Conservation (phyloP, 106 monocot species). For the Dioscorea zingiberensis region DNA sequence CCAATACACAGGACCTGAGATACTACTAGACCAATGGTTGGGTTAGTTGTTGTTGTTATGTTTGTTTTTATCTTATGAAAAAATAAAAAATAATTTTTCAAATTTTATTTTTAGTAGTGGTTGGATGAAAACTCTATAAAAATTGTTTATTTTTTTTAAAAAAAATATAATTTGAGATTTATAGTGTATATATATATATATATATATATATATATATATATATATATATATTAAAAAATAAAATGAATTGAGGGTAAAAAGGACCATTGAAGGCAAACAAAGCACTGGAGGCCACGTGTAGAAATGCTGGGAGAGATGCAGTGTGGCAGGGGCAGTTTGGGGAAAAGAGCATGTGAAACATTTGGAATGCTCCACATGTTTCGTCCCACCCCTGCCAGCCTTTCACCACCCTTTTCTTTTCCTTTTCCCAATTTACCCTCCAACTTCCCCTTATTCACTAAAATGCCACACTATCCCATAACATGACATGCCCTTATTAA, state of each 20-base stretch:
- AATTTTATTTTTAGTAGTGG: no score
- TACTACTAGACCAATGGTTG: no score
- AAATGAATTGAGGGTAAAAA: neutral
- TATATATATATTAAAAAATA: no score
- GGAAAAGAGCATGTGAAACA: conserved; percentile 14
- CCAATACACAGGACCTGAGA: no score
- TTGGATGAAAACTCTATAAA: no score
- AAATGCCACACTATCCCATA: neutral
- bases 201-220: no score
- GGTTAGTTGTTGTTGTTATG: no score
- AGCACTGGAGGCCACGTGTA: neutral
- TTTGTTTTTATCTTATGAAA: no score
- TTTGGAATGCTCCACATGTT: conserved; percentile 13
- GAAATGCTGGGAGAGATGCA: neutral
- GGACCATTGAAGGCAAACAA: neutral
- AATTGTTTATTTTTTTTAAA: neutral
- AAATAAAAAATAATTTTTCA: no score
- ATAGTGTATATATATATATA: no score
- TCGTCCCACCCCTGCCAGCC: conserved; percentile 6
- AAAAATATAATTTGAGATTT: neutral
- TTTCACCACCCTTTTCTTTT: neutral
- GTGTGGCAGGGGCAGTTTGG: conserved; percentile 10
- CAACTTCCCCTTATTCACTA: neutral
- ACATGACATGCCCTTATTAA: neutral
- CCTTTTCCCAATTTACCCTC: neutral